Evolutionary conservation across 208 protist species (phyloP), one percentile per base, ranked within the genome.

Genomic region (Trypanosoma lewisi): DNA sequence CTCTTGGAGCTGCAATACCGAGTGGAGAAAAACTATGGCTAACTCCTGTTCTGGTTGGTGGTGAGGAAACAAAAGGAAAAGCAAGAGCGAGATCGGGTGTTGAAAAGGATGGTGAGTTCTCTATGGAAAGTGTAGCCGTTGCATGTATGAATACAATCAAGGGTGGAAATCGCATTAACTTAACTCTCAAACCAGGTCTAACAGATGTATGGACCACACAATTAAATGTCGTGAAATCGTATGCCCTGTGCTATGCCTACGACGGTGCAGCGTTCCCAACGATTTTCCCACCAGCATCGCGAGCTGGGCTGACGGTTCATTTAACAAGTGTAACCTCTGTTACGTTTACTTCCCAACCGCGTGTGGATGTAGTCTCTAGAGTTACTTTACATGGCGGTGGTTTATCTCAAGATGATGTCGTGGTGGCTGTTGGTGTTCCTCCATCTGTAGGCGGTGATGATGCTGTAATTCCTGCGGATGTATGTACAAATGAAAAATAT

Each of bases 201-300:
- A 63, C 27, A 25, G 82, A 83, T 79, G 49, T 42, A 14, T 80
- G 57, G 52, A 61, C 42, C 8, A 49, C 31, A 7, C 62, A 23
- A n/a, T 23, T 73, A 21, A 54, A 53, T 33, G 54, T 30, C 2
- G 36, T 11, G 27, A 80, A 73, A 30, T 34, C 55, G 23, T 91
- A 91, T 64, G 89, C 77, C 14, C 68, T 95, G 21, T 95, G 89
- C 67, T 92, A 90, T 73, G 63, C 41, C 14, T 39, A 62, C 1
- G 17, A 44, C 17, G 33, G 17, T 4, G 56, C 23, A 5, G 34
- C 11, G 4, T 52, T 61, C 8, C 52, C 70, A 21, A 60, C 81
- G 25, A 67, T 93, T 60, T 93, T 95, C 45, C 65, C 73, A 9
- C 84, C 84, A 0, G 41, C 75, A 27, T 39, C 19, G 12, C 59